Conservation (phyloP, 805 yeast species). For the Priceomyces haplophilus region DNA sequence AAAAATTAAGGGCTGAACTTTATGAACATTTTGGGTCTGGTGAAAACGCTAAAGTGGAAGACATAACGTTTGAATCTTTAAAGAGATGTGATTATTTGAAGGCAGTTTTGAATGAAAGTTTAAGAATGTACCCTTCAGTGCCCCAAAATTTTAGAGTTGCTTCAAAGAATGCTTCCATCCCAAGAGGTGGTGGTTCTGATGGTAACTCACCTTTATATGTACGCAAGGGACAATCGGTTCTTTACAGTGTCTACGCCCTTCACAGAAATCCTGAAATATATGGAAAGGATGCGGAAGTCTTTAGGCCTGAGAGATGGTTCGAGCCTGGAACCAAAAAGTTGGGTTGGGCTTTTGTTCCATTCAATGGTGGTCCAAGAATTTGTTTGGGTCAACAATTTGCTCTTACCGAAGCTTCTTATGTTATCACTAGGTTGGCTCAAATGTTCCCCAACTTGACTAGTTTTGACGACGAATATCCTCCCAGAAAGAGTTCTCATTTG, state of each 20-base stretch:
- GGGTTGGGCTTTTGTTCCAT: slow-evolving; percentile 37
- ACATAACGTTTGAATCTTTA: slow-evolving; percentile 46
- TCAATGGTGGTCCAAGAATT: slow-evolving; percentile 38
- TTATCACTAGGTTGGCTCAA: slow-evolving; percentile 27
- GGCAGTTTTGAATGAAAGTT: slow-evolving; percentile 45
- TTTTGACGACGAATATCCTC: slow-evolving; percentile 21
- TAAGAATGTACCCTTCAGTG: slow-evolving; percentile 48
- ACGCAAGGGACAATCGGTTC: slow-evolving; percentile 41
- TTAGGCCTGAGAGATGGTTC: slow-evolving; percentile 35
- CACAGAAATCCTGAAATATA: slow-evolving; percentile 36
- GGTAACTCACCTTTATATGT: slow-evolving; percentile 38
- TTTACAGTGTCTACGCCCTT: slow-evolving; percentile 38
- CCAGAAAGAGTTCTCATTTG: slow-evolving; percentile 26
- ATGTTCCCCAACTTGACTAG: slow-evolving; percentile 24
- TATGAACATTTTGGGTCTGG: slow-evolving; percentile 31
- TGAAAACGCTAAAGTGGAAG: slow-evolving; percentile 30
- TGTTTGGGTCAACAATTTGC: slow-evolving; percentile 41
- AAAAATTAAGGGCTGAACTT: slow-evolving; percentile 37
- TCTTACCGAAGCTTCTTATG: slow-evolving; percentile 34
- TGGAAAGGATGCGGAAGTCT: slow-evolving; percentile 28
- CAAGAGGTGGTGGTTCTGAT: slow-evolving; percentile 48
- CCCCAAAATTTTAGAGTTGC: slow-evolving; percentile 49
- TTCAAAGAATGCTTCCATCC: slow-evolving; percentile 44
- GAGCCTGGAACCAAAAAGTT: slow-evolving; percentile 21
- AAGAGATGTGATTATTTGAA: slow-evolving; percentile 48